A percentile compares a stretch with the other conserved stretches of the same genome.
Evolutionary conservation across 257 asterid genomes (phyloP).

Genomic region (Gentiana dahurica): DNA sequence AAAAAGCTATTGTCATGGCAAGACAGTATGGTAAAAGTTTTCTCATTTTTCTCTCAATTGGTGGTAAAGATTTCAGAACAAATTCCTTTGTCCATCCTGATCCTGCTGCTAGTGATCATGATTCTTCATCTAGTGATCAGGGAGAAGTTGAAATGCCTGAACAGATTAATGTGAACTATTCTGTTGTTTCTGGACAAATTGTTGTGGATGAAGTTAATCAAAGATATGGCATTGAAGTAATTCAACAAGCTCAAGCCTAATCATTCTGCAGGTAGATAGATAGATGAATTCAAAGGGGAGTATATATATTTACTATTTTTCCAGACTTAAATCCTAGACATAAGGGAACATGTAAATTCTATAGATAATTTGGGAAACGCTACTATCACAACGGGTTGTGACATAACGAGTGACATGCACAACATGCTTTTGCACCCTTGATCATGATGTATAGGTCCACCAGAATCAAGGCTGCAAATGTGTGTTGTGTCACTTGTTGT

Average conservation of each 20-base stretch:
- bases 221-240: neutral
- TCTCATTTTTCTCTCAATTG: neutral
- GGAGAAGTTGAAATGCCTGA: neutral
- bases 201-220: neutral
- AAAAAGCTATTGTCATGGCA: constrained; percentile 2
- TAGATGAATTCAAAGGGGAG: neutral
- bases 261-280: neutral
- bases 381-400: too few species aligned
- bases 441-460: too few species aligned
- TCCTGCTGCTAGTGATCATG: neutral
- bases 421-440: too few species aligned
- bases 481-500: too few species aligned
- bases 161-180: neutral
- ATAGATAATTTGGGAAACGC: too few species aligned
- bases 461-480: too few species aligned
- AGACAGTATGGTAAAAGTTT: constrained; percentile 1
- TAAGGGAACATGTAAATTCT: too few species aligned
- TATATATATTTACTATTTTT: too few species aligned
- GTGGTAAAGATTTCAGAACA: neutral
- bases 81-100: neutral
- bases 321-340: too few species aligned
- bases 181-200: neutral
- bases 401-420: too few species aligned
- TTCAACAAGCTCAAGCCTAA: neutral
- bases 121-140: neutral